Base-by-base conservation (phyloP, 2,329 filamentous ascomycete genomes). In the Fusarium sp. region DNA sequence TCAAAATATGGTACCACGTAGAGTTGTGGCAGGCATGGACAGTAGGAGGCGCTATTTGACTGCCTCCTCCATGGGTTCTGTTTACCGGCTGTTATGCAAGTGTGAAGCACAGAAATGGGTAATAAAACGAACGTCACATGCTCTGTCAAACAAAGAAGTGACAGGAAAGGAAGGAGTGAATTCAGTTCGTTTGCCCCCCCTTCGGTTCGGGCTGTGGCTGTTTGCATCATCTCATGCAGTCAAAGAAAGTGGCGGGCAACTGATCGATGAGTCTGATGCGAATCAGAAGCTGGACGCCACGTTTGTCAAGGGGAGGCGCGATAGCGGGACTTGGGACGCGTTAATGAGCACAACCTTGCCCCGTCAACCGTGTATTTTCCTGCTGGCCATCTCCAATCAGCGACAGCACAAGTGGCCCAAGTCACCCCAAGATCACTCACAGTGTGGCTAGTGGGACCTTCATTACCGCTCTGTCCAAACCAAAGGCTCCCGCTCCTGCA, bases 401-500 rank as follows among this genome's bases (percentile, higher is more conserved):
- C 44, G 27, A 25, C n/a, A 27, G n/a, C 51, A 34, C 11, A 58
- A 29, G 16, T 11, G 18, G 6, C 13, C 38, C 27, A 70, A 70
- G 68, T 68, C 68, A 70, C 68, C 54, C 14, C n/a, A 13, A 53
- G n/a, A 46, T 40, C 36, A 40, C 16, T 31, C 18, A 51, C 57
- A 49, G 18, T 71, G 72, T 74, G 72, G 72, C 72, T 74, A 67
- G 62, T 46, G 55, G 27, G 16, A 36, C 59, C 46, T 46, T 68
- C 57, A 69, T 69, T 68, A 70, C 64, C 64, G 63, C 68, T 68
- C 44, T 23, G 44, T 16, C 49, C 16, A 42, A 44, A 18, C 49
- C 16, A 42, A 46, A 25, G 42, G 42, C 42, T 46, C 40, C 40
- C 23, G 13, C 40, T 44, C 14, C 36, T 51, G 71, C 62, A 74